Percentiles rank a stretch among this genome's conserved stretches.
These are phyloP conservation scores for Paratinospora sagittata DNA, from an alignment of 164 flowering plant species.

Conservation along the genomic window DNA sequence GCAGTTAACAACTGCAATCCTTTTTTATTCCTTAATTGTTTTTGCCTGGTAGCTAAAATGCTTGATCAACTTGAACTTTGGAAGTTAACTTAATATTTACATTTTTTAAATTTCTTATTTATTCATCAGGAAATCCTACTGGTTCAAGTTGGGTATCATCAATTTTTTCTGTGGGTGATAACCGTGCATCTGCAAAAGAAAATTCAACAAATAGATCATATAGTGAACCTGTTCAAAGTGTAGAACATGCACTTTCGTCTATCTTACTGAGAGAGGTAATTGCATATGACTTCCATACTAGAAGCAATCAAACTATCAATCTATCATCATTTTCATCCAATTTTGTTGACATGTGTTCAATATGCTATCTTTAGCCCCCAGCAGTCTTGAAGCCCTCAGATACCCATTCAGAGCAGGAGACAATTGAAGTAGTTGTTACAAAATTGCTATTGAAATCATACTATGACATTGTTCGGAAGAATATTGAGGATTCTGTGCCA, in stretches of 20 bases:
- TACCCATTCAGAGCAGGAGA: constrained; percentile 70
- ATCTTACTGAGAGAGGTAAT: constrained; percentile 85
- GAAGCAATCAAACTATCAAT: not conserved
- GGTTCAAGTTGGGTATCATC: constrained; percentile 81
- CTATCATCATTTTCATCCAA: not conserved
- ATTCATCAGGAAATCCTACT: constrained; percentile 40
- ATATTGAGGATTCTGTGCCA: constrained; percentile 84
- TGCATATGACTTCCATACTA: not conserved
- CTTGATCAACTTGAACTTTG: too few species aligned
- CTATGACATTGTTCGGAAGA: constrained; percentile 94
- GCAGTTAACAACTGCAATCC: not conserved
- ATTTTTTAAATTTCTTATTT: not conserved
- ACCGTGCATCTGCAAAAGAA: constrained; percentile 44
- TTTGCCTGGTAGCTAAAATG: not conserved
- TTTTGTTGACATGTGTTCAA: not conserved
- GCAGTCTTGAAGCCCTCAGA: constrained; percentile 77
- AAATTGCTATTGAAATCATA: constrained; percentile 83
- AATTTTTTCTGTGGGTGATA: constrained; percentile 68
- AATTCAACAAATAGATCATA: constrained; percentile 33
- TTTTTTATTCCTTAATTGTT: not conserved
- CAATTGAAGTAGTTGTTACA: constrained; percentile 68
- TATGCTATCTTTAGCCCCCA: constrained; percentile 57
- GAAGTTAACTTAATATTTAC: too few species aligned
- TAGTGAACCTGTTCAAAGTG: constrained; percentile 43
- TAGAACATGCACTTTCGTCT: constrained; percentile 55